Evolutionary conservation across 2,329 filamentous ascomycete genomes (phyloP).

Genomic region (Fusarium virguliforme): DNA sequence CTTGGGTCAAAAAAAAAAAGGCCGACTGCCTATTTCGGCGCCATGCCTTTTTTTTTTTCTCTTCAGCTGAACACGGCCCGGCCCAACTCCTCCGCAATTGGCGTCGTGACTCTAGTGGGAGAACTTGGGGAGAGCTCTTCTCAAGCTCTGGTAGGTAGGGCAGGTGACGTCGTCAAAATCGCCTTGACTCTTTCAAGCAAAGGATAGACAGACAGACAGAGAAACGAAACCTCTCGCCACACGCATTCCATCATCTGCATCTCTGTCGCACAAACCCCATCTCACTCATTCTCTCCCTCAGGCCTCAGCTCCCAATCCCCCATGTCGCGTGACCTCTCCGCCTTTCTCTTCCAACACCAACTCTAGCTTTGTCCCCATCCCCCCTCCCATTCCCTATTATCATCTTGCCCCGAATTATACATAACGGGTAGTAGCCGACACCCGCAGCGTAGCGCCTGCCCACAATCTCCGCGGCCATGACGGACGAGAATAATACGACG

Average conservation of each 20-base stretch:
- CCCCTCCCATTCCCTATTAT: not conserved
- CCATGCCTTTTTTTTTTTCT: constrained; percentile 13
- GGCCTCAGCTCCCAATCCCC: not conserved
- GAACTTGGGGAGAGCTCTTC: not conserved
- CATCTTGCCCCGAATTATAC: constrained; percentile 10
- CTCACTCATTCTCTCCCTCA: constrained; percentile 13
- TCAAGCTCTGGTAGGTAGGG: not conserved
- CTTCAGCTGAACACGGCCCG: constrained; percentile 25
- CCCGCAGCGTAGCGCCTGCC: constrained; percentile 19
- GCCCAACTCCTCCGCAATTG: constrained; percentile 7
- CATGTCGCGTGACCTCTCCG: constrained; percentile 43
- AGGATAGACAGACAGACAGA: not conserved
- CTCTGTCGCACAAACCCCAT: constrained; percentile 33
- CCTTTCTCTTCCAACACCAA: constrained; percentile 17
- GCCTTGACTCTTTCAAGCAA: constrained; percentile 5
- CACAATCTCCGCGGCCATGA: constrained; percentile 27
- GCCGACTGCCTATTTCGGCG: constrained; percentile 12
- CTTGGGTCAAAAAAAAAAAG: not conserved
- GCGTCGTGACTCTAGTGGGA: constrained; percentile 8
- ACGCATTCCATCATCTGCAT: constrained; percentile 36
- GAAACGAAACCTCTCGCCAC: constrained; percentile 35
- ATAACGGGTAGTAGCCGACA: constrained; percentile 19
- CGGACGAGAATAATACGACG: constrained; percentile 43
- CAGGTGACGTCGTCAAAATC: constrained; percentile 41
- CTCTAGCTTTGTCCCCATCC: constrained; percentile 1